Conservation (phyloP, 352 stramenopile genomes). For the Peronospora belbahrii region DNA sequence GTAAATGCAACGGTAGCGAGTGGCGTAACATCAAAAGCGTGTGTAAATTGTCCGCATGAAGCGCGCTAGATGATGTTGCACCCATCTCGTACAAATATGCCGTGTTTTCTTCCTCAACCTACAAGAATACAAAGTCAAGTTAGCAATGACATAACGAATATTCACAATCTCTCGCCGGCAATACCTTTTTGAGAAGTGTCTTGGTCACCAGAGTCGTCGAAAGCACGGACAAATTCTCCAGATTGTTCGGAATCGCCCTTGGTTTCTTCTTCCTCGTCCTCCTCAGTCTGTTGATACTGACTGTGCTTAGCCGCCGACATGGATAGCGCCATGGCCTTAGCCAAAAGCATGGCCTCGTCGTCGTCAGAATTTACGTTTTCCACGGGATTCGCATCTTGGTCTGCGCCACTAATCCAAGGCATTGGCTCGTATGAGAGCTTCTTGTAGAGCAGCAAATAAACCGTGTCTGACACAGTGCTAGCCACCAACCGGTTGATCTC, state of each 20-base stretch:
- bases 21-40: constrained; percentile 45
- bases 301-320: constrained; percentile 69
- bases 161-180: neutral
- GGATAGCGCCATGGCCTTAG: constrained; percentile 83
- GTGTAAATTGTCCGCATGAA: constrained; percentile 65
- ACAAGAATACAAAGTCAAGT: constrained; percentile 2
- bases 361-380: constrained; percentile 26
- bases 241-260: constrained; percentile 19
- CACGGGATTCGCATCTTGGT: constrained; percentile 3
- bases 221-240: constrained; percentile 8
- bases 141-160: neutral
- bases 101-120: constrained; percentile 66
- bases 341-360: constrained; percentile 81
- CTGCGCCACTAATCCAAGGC: neutral
- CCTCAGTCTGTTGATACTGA: constrained; percentile 29
- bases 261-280: constrained; percentile 33
- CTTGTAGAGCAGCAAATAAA: constrained; percentile 87
- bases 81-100: constrained; percentile 50
- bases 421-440: constrained; percentile 53
- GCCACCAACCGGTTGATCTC: constrained; percentile 74
- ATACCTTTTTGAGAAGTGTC: constrained; percentile 54
- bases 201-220: constrained; percentile 29
- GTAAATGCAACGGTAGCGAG: constrained; percentile 36
- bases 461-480: constrained; percentile 80
- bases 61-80: constrained; percentile 34